Conservation (phyloP, 2,329 filamentous ascomycete species). For the Pestalotiopsis sp. region DNA sequence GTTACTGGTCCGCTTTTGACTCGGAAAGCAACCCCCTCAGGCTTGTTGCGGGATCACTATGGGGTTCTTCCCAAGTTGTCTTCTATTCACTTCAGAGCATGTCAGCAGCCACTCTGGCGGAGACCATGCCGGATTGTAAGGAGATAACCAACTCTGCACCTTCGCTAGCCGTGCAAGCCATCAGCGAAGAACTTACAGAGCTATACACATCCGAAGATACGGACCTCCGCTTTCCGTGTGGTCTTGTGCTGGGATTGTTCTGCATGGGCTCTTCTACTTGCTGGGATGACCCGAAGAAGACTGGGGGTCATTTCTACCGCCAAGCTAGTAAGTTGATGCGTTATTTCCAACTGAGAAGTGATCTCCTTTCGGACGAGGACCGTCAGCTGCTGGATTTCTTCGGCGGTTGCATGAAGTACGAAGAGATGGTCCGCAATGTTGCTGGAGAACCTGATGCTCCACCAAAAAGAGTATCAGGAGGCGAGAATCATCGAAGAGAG, state of each 20-base stretch:
- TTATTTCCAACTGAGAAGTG: background rate
- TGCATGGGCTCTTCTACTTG: conserved; percentile 8
- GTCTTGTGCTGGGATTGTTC: background rate
- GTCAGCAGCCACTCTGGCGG: conserved; percentile 4
- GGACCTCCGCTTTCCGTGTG: background rate
- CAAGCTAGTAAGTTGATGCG: conserved; percentile 10
- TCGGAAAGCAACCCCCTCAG: conserved; percentile 8
- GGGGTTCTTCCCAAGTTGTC: conserved; percentile 6
- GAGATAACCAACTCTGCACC: background rate
- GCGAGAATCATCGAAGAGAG: background rate
- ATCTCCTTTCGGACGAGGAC: background rate
- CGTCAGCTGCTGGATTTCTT: conserved; percentile 9
- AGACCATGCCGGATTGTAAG: conserved; percentile 1
- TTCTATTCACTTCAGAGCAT: conserved; percentile 11
- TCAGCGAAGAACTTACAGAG: conserved; percentile 6
- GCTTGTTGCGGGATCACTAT: background rate
- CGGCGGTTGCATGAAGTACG: conserved; percentile 7
- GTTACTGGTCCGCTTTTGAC: conserved; percentile 10
- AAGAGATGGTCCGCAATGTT: conserved; percentile 8
- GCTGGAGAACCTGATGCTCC: background rate
- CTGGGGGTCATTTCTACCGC: background rate
- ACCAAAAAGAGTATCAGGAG: background rate
- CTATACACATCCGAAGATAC: background rate
- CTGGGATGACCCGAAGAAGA: conserved; percentile 3
- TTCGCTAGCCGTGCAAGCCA: conserved; percentile 1